phyloP scores from a whole-genome alignment of 2,329 filamentous ascomycete species.

The Nannizziopsis arthrosporioides region DNA sequence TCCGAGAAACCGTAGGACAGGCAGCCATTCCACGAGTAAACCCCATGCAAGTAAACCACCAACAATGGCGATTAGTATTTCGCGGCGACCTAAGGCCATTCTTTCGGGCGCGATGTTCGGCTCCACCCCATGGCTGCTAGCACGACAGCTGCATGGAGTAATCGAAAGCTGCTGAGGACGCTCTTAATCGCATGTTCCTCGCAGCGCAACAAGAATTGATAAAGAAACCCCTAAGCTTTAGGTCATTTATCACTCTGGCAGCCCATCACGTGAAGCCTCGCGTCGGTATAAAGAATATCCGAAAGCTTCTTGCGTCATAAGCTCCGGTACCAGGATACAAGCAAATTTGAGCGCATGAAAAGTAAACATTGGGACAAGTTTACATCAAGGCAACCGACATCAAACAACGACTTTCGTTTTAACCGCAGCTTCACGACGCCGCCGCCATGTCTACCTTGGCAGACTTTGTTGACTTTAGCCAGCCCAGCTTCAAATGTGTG shows the following conservation, averaged over 20 bases:
- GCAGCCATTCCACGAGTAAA: conserved; percentile 69
- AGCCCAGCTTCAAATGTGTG: conserved; percentile 56
- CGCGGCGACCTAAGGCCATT: conserved; percentile 38
- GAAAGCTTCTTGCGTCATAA: neutral
- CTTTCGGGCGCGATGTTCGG: conserved; percentile 36
- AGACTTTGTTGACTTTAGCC: conserved; percentile 49
- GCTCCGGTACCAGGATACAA: neutral
- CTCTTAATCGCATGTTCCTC: neutral
- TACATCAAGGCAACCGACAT: neutral
- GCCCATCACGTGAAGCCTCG: neutral
- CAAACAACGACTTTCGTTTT: neutral
- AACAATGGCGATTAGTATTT: conserved; percentile 33
- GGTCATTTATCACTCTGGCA: neutral
- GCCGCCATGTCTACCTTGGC: conserved; percentile 26
- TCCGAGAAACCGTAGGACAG: conserved; percentile 68
- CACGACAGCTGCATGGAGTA: conserved; percentile 9
- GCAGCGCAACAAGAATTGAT: neutral
- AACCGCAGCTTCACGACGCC: neutral
- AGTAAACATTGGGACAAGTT: conserved; percentile 1
- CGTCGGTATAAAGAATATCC: neutral
- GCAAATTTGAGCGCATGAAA: neutral
- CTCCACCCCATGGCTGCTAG: conserved; percentile 19
- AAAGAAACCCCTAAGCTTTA: too few species aligned
- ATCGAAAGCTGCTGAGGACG: neutral
- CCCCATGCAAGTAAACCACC: conserved; percentile 67